Evolutionary conservation across 441 rosid species (phyloP).

Genomic region (Cnidoscolus chayamansa): DNA sequence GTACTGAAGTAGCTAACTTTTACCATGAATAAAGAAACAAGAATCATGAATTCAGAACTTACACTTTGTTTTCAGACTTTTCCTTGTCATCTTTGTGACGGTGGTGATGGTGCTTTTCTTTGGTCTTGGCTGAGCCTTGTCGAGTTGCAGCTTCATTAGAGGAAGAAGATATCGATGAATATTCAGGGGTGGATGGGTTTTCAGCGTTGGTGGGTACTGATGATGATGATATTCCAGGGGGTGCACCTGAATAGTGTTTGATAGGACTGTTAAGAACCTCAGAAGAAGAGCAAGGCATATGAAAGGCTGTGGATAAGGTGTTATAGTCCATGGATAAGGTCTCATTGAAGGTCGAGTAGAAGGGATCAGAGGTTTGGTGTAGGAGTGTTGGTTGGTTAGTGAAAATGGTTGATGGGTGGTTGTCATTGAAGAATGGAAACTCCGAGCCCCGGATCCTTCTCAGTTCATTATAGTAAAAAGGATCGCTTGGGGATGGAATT

Average conservation of each 20-base stretch:
- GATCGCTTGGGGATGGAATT: not conserved
- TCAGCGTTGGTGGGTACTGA: conserved; percentile 19
- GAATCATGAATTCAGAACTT: too few species aligned
- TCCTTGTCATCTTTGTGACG: conserved; percentile 33
- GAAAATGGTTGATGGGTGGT: not conserved
- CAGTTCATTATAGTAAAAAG: not conserved
- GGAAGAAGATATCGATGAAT: conserved; percentile 50
- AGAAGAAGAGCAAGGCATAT: conserved; percentile 55
- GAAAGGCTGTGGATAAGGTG: conserved; percentile 46
- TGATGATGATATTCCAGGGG: conserved; percentile 25
- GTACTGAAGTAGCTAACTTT: too few species aligned
- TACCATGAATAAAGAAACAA: too few species aligned
- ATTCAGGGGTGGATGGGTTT: conserved; percentile 42
- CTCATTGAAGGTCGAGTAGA: not conserved
- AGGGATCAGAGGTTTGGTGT: not conserved
- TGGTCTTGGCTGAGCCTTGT: conserved; percentile 27
- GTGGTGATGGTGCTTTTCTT: conserved; percentile 31
- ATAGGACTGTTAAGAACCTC: conserved; percentile 38
- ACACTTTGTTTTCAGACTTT: conserved; percentile 26
- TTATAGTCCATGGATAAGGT: conserved; percentile 10
- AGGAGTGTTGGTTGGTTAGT: not conserved
- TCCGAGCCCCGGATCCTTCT: too few species aligned
- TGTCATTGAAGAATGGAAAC: not conserved
- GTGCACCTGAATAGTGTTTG: conserved; percentile 21
- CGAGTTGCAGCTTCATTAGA: conserved; percentile 42